Conservation (phyloP, 208 protist genomes). For the Leishmania gerbilli region DNA sequence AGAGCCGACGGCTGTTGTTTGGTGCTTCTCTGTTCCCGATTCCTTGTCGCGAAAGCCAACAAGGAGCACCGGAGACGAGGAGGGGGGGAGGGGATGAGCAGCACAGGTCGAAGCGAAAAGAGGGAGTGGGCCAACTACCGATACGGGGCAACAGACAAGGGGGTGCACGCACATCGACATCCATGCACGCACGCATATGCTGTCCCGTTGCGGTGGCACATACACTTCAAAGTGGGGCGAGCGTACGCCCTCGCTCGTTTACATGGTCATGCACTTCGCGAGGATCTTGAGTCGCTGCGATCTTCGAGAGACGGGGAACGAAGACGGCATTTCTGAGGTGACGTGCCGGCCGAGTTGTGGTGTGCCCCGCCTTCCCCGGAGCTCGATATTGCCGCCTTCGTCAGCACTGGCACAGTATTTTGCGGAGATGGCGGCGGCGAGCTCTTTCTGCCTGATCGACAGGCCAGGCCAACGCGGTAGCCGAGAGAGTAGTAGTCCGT, state of each 20-base stretch:
- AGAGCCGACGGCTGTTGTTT: too few relatives aligned
- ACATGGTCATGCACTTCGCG: neutral
- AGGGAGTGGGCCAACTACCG: too few relatives aligned
- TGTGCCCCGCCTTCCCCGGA: constrained; percentile 1
- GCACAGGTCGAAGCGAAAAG: too few relatives aligned
- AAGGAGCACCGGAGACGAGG: too few relatives aligned
- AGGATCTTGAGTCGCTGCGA: neutral
- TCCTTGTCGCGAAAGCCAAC: too few relatives aligned
- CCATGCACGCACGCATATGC: too few relatives aligned
- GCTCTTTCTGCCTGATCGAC: neutral
- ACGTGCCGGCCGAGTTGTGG: neutral
- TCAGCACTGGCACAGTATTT: neutral
- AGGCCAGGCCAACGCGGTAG: neutral
- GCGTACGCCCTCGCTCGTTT: neutral
- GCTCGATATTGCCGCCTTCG: neutral
- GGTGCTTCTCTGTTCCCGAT: too few relatives aligned
- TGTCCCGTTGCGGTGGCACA: too few relatives aligned
- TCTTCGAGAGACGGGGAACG: neutral
- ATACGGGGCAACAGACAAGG: too few relatives aligned
- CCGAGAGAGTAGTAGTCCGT: neutral
- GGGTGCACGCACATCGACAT: too few relatives aligned
- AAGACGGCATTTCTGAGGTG: neutral
- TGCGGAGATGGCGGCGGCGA: neutral
- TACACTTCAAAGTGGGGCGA: neutral
- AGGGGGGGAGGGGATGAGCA: too few relatives aligned